Conservation (phyloP, 805 yeast genomes). For the Starmera pachycereana region DNA sequence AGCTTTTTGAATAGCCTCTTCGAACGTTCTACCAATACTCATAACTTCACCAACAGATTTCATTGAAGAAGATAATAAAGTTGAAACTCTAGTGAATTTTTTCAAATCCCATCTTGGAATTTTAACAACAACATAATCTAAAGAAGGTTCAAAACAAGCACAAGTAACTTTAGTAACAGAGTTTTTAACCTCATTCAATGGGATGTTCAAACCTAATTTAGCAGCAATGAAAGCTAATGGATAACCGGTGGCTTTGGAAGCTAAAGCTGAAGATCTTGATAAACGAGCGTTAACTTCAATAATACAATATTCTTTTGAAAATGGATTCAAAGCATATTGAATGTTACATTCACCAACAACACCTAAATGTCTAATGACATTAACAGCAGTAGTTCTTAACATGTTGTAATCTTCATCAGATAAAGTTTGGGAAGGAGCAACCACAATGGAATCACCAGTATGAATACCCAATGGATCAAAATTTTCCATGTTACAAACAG, state of each 20-base stretch:
- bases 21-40: slow-evolving; percentile 96
- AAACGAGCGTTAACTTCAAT: slow-evolving; percentile 97
- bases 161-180: slow-evolving; percentile 90
- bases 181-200: slow-evolving; percentile 84
- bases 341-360: slow-evolving; percentile 99
- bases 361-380: slow-evolving; percentile 93
- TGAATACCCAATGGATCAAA: slow-evolving; percentile 98
- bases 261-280: slow-evolving; percentile 97
- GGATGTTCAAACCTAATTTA: slow-evolving; percentile 85
- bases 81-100: slow-evolving; percentile 88
- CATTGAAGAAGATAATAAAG: slow-evolving; percentile 85
- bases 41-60: slow-evolving; percentile 98
- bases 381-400: slow-evolving; percentile 96
- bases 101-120: slow-evolving; percentile 98
- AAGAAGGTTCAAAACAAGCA: slow-evolving; percentile 95
- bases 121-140: slow-evolving; percentile 94
- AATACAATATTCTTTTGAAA: slow-evolving; percentile 89
- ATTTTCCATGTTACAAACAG: slow-evolving; percentile 99
- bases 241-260: slow-evolving; percentile 97
- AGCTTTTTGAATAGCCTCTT: slow-evolving; percentile 96
- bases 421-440: slow-evolving; percentile 96
- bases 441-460: slow-evolving; percentile 98
- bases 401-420: slow-evolving; percentile 96
- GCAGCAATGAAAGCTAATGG: slow-evolving; percentile 98
- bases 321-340: slow-evolving; percentile 92